Evolutionary conservation across 371 early-diverging fungal genomes (phyloP).

Genomic region (Capniomyces stellatus): DNA sequence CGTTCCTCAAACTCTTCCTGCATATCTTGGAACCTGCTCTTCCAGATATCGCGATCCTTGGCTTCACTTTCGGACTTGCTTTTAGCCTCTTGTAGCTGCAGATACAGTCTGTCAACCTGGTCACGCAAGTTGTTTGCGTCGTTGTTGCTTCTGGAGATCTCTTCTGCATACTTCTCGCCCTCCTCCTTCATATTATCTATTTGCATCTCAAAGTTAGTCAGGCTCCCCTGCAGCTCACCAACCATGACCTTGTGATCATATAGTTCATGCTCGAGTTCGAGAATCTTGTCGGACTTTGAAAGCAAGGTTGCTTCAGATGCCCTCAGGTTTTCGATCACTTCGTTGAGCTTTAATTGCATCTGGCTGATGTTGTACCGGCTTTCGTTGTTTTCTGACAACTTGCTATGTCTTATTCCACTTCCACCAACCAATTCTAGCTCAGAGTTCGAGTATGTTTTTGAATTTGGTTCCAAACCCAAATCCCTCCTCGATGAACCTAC

Average conservation of each 20-base stretch:
- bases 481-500: too few species aligned
- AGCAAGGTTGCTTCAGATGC: not conserved
- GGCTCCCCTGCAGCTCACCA: conserved; percentile 16
- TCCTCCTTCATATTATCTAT: conserved; percentile 22
- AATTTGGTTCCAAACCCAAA: too few species aligned
- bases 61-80: conserved; percentile 11
- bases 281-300: not conserved
- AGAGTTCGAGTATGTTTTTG: too few species aligned
- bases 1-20: conserved; percentile 19
- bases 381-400: not conserved
- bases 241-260: conserved; percentile 7
- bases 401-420: not conserved
- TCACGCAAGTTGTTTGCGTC: conserved; percentile 10
- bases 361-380: conserved; percentile 13
- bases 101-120: conserved; percentile 4
- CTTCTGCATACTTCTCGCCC: conserved; percentile 14
- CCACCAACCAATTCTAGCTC: too few species aligned
- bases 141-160: conserved; percentile 13
- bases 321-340: conserved; percentile 12
- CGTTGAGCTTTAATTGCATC: conserved; percentile 16
- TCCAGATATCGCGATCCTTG: conserved; percentile 22
- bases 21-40: conserved; percentile 16
- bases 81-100: conserved; percentile 16
- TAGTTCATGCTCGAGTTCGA: conserved; percentile 15
- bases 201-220: conserved; percentile 20